Evolutionary conservation across 2,329 filamentous ascomycete genomes (phyloP).

Genomic region (Seiridium unicorne): DNA sequence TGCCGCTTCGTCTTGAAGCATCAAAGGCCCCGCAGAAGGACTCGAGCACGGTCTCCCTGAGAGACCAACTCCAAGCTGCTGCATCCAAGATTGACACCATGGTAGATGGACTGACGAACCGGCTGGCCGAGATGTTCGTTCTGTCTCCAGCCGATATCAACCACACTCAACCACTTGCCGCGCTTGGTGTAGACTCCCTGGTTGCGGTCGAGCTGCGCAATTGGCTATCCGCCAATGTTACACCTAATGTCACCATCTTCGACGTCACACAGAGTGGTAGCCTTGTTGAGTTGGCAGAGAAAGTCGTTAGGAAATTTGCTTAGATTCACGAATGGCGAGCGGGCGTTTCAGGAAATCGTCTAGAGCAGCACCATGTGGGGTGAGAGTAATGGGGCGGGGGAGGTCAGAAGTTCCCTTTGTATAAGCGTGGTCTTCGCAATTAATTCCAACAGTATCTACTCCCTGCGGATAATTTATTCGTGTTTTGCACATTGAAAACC

Average conservation of each 20-base stretch:
- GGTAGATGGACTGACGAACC: background rate
- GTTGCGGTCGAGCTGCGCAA: constrained; percentile 5
- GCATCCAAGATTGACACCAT: background rate
- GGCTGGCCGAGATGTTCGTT: constrained; percentile 5
- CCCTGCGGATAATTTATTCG: too few species aligned
- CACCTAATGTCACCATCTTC: constrained; percentile 1
- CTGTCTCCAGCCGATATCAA: constrained; percentile 9
- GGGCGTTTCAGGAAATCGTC: background rate
- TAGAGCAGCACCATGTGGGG: background rate
- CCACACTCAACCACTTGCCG: constrained; percentile 8
- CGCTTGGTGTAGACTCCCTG: constrained; percentile 6
- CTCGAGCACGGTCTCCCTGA: background rate
- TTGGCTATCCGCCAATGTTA: constrained; percentile 4
- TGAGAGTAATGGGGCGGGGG: too few species aligned
- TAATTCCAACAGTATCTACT: too few species aligned
- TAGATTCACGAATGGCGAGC: background rate
- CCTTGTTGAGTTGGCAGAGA: constrained; percentile 1
- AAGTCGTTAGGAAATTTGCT: background rate
- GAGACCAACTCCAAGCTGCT: background rate
- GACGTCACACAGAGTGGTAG: constrained; percentile 4
- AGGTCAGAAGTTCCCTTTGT: too few species aligned
- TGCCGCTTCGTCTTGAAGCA: background rate
- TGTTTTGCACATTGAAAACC: too few species aligned
- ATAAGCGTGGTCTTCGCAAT: too few species aligned
- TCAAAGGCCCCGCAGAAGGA: background rate